phyloP scores from a whole-genome alignment of 2,329 filamentous ascomycete species.

The Talaromyces sp. region DNA sequence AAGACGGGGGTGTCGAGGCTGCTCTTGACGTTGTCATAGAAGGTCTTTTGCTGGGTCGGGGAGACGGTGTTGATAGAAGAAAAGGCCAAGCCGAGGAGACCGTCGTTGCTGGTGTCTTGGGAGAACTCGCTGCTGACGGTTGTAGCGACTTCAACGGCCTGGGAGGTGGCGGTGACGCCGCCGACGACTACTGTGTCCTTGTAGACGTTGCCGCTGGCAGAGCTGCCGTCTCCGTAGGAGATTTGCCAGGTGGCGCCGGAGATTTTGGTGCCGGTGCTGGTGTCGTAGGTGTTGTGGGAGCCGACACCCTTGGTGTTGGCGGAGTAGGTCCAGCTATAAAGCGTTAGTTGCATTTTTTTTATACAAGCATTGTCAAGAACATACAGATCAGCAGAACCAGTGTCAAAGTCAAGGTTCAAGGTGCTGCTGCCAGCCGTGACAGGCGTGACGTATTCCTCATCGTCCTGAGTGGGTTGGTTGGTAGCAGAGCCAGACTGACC shows the following conservation, averaged over 20 bases:
- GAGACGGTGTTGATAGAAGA: slow-evolving; percentile 55
- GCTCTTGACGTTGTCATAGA: slow-evolving; percentile 59
- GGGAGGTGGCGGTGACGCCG: slow-evolving; percentile 56
- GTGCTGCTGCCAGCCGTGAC: slow-evolving; percentile 64
- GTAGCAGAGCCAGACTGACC: slow-evolving; percentile 28
- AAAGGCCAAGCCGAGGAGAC: slow-evolving; percentile 61
- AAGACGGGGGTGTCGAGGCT: slow-evolving; percentile 41
- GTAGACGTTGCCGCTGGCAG: slow-evolving; percentile 64
- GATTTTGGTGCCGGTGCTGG: slow-evolving; percentile 51
- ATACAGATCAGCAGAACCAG: slow-evolving; percentile 66
- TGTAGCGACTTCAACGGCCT: slow-evolving; percentile 66
- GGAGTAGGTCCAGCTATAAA: slow-evolving; percentile 64
- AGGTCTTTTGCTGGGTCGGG: slow-evolving; percentile 49
- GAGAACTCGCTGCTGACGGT: slow-evolving; percentile 56
- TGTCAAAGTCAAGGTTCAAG: slow-evolving; percentile 69
- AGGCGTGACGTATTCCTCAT: slow-evolving; percentile 60
- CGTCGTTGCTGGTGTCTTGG: slow-evolving; percentile 55
- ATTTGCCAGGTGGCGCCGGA: slow-evolving; percentile 58
- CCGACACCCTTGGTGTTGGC: slow-evolving; percentile 53
- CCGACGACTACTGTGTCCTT: slow-evolving; percentile 64
- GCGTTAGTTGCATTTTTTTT: slow-evolving; percentile 18
- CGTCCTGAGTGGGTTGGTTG: slow-evolving; percentile 48
- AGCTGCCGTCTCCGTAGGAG: slow-evolving; percentile 64
- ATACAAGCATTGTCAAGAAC: slow-evolving; percentile 24
- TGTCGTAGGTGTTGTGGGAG: slow-evolving; percentile 60